Evolutionary conservation across 441 rosid genomes (phyloP), one percentile per base, ranked within the genome.

Genomic region (Rhodomyrtus psidioides): DNA sequence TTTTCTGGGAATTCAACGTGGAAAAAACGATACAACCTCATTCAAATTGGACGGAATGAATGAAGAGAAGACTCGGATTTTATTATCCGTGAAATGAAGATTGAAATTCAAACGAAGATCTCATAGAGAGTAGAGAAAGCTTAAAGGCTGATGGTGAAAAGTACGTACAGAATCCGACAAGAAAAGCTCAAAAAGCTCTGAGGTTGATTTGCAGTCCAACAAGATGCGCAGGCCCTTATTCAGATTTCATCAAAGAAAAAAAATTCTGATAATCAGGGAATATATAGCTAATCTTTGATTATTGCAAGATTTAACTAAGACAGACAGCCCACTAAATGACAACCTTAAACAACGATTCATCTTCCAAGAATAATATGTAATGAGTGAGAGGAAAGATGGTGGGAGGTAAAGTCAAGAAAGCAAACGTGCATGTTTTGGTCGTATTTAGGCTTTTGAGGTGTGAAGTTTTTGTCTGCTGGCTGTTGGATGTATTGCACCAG

Each of bases 401-500:
- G 79, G 49, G 62, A 23, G 0, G 49, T 65, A 49, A 21, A 54
- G 30, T 21, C 0, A 12, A 51, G 34, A 51, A 27, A n/a, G 46
- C 26, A 82, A 86, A 84, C 82, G 85, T 76, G 85, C 70, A 46
- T 58, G 39, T 2, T 84, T 51, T 86, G 90, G 59, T 79, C 55
- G 81, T 53, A 55, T 85, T 87, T 75, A 89, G 87, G 82, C 87
- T 89, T 90, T 90, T 88, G 91, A 92, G 92, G 92, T 86, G 89
- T 55, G 83, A 74, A 83, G 15, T 51, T 87, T 91, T 90, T 91
- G 94, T 91, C 87, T 88, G 88, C 65, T 83, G 86, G 91, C 88
- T 86, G 53, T 89, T 91, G 91, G 94, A 89, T 60, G 74, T 82
- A 85, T 86, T 86, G 84, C 49, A 70, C 28, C 24, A 27, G 55